Percentiles rank a stretch among this genome's conserved stretches.
Conservation (phyloP, 2,329 filamentous ascomycete genomes). For the Huntiella abstrusa region DNA sequence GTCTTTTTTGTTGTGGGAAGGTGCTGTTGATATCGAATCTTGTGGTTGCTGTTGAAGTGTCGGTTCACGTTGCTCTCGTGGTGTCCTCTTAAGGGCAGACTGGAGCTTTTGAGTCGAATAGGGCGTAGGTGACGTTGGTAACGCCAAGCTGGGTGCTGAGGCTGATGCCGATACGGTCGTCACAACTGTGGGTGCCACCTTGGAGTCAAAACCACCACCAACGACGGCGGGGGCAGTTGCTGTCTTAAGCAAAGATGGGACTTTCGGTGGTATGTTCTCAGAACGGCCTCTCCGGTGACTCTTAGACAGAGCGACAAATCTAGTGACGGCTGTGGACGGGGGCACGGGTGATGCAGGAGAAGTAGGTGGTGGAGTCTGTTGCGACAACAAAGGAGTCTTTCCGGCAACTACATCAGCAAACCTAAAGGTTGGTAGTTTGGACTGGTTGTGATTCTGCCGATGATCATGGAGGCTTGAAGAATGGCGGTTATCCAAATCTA, state of each 20-base stretch:
- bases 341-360: constrained; percentile 20
- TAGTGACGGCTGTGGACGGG: constrained; percentile 23
- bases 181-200: constrained; percentile 4
- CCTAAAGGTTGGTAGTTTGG: constrained; percentile 36
- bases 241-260: constrained; percentile 3
- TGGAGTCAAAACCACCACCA: background rate
- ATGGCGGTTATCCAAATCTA: constrained; percentile 8
- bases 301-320: constrained; percentile 14
- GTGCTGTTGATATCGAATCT: background rate
- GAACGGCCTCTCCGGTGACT: constrained; percentile 11
- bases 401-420: constrained; percentile 27
- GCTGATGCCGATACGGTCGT: constrained; percentile 8
- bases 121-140: constrained; percentile 14
- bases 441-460: constrained; percentile 34
- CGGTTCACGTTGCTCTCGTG: constrained; percentile 5
- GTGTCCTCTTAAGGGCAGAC: constrained; percentile 6
- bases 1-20: background rate
- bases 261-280: constrained; percentile 9
- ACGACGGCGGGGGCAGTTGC: constrained; percentile 1
- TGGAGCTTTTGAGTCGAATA: constrained; percentile 7
- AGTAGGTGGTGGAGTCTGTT: constrained; percentile 15
- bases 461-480: constrained; percentile 23
- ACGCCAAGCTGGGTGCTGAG: constrained; percentile 10
- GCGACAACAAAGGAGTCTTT: constrained; percentile 15
- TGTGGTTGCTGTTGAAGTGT: constrained; percentile 11